Evolutionary conservation across 169 alveolate genomes (phyloP).

Genomic region (Cryptosporidium ryanae): DNA sequence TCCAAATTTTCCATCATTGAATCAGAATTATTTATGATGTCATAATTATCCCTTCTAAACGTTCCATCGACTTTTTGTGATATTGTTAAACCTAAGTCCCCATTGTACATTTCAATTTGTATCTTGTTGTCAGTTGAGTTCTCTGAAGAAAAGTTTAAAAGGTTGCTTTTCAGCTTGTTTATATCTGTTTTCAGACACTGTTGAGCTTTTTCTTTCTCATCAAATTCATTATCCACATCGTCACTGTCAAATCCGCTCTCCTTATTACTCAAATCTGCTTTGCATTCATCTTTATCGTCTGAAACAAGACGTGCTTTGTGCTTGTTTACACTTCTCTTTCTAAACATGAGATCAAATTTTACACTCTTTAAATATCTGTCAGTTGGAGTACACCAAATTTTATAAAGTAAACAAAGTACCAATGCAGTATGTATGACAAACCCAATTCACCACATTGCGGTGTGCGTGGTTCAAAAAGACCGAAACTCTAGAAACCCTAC

Average conservation of each 20-base stretch:
- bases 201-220: neutral
- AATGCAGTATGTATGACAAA: too few relatives aligned
- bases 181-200: conserved; percentile 37
- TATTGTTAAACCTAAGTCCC: neutral
- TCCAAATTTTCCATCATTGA: neutral
- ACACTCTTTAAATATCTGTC: too few relatives aligned
- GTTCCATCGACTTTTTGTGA: neutral
- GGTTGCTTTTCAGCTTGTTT: neutral
- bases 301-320: neutral
- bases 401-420: neutral
- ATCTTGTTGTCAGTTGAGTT: neutral
- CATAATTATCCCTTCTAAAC: conserved; percentile 7
- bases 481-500: too few relatives aligned
- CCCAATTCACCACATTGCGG: too few relatives aligned
- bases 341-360: conserved; percentile 5
- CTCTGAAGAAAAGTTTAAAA: neutral
- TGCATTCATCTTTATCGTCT: neutral
- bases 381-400: too few relatives aligned
- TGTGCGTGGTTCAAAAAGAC: too few relatives aligned
- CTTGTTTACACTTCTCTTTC: conserved; percentile 38
- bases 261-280: too few relatives aligned
- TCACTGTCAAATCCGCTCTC: too few relatives aligned
- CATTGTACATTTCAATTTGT: neutral
- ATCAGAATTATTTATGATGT: conserved; percentile 8
- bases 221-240: neutral